Conservation (phyloP, 179 eudicot species). For the Beta lomatogona region DNA sequence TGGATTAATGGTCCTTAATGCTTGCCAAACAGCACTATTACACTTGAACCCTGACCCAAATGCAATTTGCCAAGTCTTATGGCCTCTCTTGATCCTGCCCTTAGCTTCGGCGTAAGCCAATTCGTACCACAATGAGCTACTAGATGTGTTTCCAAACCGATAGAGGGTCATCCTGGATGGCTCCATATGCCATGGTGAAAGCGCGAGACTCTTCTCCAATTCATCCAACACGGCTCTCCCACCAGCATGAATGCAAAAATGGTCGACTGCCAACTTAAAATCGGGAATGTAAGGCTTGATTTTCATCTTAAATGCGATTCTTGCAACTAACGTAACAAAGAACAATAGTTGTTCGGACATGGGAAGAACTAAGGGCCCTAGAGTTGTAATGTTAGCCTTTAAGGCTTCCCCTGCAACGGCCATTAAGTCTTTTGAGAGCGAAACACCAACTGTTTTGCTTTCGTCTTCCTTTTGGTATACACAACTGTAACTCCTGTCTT, state of each 20-base stretch:
- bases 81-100: constrained; percentile 34
- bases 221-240: constrained; percentile 41
- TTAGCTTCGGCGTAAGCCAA: constrained; percentile 42
- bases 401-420: constrained; percentile 42
- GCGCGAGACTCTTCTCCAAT: constrained; percentile 36
- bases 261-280: constrained; percentile 39
- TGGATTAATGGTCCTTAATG: constrained; percentile 36
- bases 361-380: constrained; percentile 39
- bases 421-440: constrained; percentile 41
- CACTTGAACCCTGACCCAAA: constrained; percentile 43
- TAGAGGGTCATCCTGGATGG: constrained; percentile 43
- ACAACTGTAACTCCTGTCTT: constrained; percentile 35
- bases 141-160: constrained; percentile 42
- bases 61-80: constrained; percentile 42
- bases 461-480: constrained; percentile 41
- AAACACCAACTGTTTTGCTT: constrained; percentile 27
- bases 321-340: constrained; percentile 31
- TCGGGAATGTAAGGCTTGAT: constrained; percentile 42
- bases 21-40: constrained; percentile 41
- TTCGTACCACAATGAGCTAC: constrained; percentile 44
- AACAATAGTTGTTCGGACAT: constrained; percentile 39
- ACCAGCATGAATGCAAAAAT: constrained; percentile 44
- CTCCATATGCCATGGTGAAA: constrained; percentile 37
- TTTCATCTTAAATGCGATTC: constrained; percentile 34
- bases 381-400: constrained; percentile 40